Conservation (phyloP, 164 flowering plant species). For the Sextonia rubra region DNA sequence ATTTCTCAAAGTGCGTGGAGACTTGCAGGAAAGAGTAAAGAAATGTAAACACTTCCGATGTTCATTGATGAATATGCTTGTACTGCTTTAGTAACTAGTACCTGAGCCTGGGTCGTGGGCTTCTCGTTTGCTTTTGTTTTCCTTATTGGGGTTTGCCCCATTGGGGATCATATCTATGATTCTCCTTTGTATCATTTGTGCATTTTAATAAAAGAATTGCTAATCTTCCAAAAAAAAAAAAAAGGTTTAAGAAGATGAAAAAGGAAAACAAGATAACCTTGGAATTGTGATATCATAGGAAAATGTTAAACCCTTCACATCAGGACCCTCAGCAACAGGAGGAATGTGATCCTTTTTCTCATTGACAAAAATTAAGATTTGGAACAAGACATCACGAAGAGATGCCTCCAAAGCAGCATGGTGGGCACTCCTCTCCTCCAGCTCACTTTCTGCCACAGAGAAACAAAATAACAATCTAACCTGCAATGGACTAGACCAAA, state of each 20-base stretch:
- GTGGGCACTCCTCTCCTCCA: slow-evolving; percentile 61
- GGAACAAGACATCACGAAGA: slow-evolving; percentile 82
- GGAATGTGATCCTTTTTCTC: slow-evolving; percentile 98
- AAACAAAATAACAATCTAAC: slow-evolving; percentile 4
- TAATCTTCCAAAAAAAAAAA: no score
- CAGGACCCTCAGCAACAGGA: slow-evolving; percentile 45
- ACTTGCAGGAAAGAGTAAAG: no score
- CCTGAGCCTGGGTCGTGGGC: no score
- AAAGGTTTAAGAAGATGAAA: not conserved
- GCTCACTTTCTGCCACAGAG: slow-evolving; percentile 38
- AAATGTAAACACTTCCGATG: no score
- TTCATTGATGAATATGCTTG: no score
- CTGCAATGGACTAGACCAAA: not conserved
- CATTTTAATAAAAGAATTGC: no score
- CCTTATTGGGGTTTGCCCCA: no score
- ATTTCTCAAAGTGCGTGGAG: no score
- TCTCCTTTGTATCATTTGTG: no score
- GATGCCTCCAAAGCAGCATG: slow-evolving; percentile 76
- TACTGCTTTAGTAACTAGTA: no score
- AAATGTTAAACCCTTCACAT: slow-evolving; percentile 59
- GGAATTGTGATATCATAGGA: slow-evolving; percentile 78
- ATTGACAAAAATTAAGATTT: slow-evolving; percentile 89
- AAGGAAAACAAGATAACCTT: slow-evolving; percentile 32
- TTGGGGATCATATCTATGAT: no score
- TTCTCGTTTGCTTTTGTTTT: no score